A percentile compares a stretch with the other conserved stretches of the same genome.
Evolutionary conservation across 2,329 filamentous ascomycete species (phyloP).

Genomic region (Plectosphaerella plurivora): DNA sequence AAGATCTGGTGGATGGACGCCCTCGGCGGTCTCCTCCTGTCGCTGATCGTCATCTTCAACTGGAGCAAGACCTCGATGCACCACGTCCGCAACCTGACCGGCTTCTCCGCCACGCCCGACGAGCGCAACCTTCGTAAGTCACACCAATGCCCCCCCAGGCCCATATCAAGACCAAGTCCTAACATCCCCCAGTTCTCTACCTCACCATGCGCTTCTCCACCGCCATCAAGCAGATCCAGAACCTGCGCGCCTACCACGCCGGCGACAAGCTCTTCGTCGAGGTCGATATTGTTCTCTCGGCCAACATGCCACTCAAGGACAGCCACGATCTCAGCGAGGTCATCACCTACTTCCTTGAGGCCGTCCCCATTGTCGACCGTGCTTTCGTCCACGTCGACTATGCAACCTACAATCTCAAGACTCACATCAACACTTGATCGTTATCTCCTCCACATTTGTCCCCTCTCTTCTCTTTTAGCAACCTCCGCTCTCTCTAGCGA

Average conservation of each 20-base stretch:
- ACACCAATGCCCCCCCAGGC: neutral
- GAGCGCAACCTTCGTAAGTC: conserved; percentile 66
- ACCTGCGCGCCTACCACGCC: conserved; percentile 77
- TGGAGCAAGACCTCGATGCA: conserved; percentile 70
- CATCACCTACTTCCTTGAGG: conserved; percentile 80
- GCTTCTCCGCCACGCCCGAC: conserved; percentile 73
- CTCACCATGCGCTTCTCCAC: conserved; percentile 91
- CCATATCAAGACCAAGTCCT: neutral
- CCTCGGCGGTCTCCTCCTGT: conserved; percentile 73
- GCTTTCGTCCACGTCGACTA: conserved; percentile 68
- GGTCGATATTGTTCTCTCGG: conserved; percentile 79
- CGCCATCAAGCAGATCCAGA: conserved; percentile 81
- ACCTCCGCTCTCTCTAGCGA: too few species aligned
- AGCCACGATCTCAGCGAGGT: conserved; percentile 76
- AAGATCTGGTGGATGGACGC: conserved; percentile 81
- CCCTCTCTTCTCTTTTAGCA: neutral
- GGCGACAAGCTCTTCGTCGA: conserved; percentile 80
- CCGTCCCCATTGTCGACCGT: conserved; percentile 72
- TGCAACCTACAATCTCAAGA: conserved; percentile 56
- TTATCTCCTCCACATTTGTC: neutral
- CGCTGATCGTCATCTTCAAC: conserved; percentile 71
- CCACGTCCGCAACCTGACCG: conserved; percentile 77
- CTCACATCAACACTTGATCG: conserved; percentile 47
- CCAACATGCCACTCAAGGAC: conserved; percentile 69
- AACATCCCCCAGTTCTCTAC: conserved; percentile 57